phyloP scores from a whole-genome alignment of 305 asterid species.

The Solanum chacoense region DNA sequence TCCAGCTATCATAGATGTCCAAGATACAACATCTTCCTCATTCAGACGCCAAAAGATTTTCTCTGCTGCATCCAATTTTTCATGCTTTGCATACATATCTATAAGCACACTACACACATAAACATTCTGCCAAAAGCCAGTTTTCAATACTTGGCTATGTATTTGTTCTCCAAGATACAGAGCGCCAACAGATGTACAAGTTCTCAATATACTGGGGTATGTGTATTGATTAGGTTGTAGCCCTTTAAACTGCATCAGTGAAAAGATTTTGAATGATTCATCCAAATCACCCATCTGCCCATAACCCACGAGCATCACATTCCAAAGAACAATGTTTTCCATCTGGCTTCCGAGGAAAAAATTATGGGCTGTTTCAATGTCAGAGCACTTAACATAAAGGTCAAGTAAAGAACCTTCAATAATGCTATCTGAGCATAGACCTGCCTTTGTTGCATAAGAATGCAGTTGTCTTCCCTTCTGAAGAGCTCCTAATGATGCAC shows the following conservation, averaged over 20 bases:
- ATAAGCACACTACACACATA: slow-evolving; percentile 82
- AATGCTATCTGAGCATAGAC: slow-evolving; percentile 64
- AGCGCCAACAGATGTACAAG: slow-evolving; percentile 73
- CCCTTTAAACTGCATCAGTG: slow-evolving; percentile 47
- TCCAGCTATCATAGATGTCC: slow-evolving; percentile 92
- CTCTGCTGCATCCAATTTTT: slow-evolving; percentile 49
- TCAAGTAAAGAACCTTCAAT: slow-evolving; percentile 88
- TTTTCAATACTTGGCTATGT: slow-evolving; percentile 67
- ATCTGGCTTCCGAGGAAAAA: slow-evolving; percentile 46
- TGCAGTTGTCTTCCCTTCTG: slow-evolving; percentile 71
- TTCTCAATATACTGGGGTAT: slow-evolving; percentile 80
- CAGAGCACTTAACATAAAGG: slow-evolving; percentile 78
- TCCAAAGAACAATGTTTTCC: slow-evolving; percentile 82
- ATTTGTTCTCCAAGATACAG: slow-evolving; percentile 77
- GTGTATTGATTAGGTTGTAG: slow-evolving; percentile 84
- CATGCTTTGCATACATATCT: slow-evolving; percentile 82
- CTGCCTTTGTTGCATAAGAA: slow-evolving; percentile 64
- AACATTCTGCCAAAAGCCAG: slow-evolving; percentile 67
- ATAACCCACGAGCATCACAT: slow-evolving; percentile 91
- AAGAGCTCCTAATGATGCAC: slow-evolving; percentile 54
- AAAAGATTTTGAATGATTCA: slow-evolving; percentile 47
- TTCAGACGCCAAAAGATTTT: slow-evolving; percentile 53
- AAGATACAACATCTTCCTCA: slow-evolving; percentile 72
- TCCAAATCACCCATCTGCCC: slow-evolving; percentile 75
- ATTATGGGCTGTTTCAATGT: slow-evolving; percentile 55